Percentiles rank a stretch among this genome's conserved stretches.
Evolutionary conservation across 1,284 basidiomycete species (phyloP).

Genomic region (Fomitiporia mediterranea): DNA sequence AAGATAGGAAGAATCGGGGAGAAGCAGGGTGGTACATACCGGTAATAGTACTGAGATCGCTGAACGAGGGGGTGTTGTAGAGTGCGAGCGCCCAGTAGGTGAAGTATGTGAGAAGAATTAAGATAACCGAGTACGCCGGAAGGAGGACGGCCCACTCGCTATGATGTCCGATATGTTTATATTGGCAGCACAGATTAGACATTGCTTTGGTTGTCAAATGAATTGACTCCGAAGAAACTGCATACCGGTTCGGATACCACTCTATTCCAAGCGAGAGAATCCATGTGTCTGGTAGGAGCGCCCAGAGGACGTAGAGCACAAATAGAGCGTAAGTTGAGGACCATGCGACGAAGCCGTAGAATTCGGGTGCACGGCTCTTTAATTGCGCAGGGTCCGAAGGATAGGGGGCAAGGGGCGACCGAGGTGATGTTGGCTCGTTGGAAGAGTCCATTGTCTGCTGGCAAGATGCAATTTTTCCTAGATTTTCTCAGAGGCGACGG

Average conservation of each 20-base stretch:
- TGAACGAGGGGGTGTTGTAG: slow-evolving; percentile 65
- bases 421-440: slow-evolving; percentile 42
- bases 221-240: background rate
- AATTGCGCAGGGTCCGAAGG: slow-evolving; percentile 40
- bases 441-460: background rate
- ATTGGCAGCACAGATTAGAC: background rate
- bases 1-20: too few relatives aligned
- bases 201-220: slow-evolving; percentile 1
- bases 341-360: slow-evolving; percentile 86
- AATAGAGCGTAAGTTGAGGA: slow-evolving; percentile 73
- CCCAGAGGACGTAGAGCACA: slow-evolving; percentile 66
- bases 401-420: slow-evolving; percentile 49
- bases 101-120: slow-evolving; percentile 74
- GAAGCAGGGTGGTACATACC: slow-evolving; percentile 38
- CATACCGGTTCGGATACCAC: slow-evolving; percentile 87
- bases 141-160: slow-evolving; percentile 85
- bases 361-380: slow-evolving; percentile 68
- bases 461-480: background rate
- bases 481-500: background rate
- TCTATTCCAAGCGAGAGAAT: slow-evolving; percentile 63
- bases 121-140: slow-evolving; percentile 74
- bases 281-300: slow-evolving; percentile 44
- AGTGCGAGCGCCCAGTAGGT: slow-evolving; percentile 74
- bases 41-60: slow-evolving; percentile 59
- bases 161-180: slow-evolving; percentile 1